Base-by-base conservation (phyloP, 768 basidiomycete species). In the Trametes elegans region DNA sequence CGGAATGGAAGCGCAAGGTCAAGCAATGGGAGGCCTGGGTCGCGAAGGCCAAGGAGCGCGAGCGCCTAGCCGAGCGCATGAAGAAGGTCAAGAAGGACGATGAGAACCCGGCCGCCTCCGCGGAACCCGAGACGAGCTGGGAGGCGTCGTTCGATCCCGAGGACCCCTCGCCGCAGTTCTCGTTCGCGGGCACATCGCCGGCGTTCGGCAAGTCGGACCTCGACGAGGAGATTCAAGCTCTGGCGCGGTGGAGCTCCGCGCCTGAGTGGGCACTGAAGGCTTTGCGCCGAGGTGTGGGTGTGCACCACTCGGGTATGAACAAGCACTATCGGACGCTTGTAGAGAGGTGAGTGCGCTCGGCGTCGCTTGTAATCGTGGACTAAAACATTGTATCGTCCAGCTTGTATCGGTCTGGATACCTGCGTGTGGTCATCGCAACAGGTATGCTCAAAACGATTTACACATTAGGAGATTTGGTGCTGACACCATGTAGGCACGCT, bases 221-320 rank as follows among this genome's bases (percentile, higher is more conserved):
- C 16, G 69, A 79, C 1, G 71, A 75, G 16, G 80, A 84, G 35
- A 71, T 85, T 19, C 19, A 42, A 8, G 55, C 69, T 1, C 68
- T 87, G 42, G 56, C 46, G 4, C 68, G 67, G 43, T 74, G 70
- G 48, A 66, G 64, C 7, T 59, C 61, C 2, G 64, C 70, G 1
- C 75, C 73, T 2, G 23, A 42, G n/a, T 82, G 81, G 79, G 74
- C 76, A 5, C 47, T 82, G 23, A 55, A 50, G 10, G 81, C 80
- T 6, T 68, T 89, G 43, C 65, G 67, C 44, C 73, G 87, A 28
- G 87, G 87, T 27, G 78, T 89, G 26, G 87, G 79, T 0, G 78
- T 89, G 10, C 87, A 89, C 60, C 87, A 88, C 65, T 62, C 81
- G 8, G 87, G 87, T 19, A 84, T 89, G 84, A 79, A 80, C 57